Percentiles rank a stretch among this genome's conserved stretches.
Evolutionary conservation across 2,329 filamentous ascomycete species (phyloP).

Genomic region (Epichloe bromicola): DNA sequence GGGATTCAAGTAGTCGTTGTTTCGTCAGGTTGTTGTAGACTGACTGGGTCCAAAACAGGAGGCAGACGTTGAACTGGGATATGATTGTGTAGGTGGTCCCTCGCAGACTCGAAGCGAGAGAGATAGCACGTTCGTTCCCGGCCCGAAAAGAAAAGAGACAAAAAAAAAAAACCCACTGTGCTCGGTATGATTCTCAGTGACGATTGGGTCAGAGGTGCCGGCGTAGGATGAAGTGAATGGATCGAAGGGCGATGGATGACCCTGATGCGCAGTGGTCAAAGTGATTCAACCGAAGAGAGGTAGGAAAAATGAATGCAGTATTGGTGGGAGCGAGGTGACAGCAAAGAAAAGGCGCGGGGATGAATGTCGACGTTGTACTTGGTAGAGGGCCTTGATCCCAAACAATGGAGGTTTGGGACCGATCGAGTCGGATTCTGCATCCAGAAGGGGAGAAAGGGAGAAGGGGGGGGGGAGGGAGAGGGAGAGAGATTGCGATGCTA

Average conservation of each 20-base stretch:
- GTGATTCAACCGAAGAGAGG: background rate
- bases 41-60: background rate
- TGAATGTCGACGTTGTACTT: background rate
- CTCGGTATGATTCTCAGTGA: no score
- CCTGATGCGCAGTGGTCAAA: background rate
- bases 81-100: no score
- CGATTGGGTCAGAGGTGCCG: background rate
- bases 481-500: no score
- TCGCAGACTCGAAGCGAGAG: no score
- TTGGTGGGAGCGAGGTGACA: background rate
- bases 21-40: background rate
- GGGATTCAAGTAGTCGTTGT: background rate
- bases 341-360: background rate
- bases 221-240: background rate
- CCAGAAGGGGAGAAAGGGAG: background rate
- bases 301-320: background rate
- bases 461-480: background rate
- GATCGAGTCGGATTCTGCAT: background rate
- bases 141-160: no score
- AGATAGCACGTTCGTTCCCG: no score
- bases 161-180: no score
- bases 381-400: background rate
- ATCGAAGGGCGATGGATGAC: background rate
- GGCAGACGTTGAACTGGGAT: no score
- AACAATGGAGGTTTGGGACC: background rate